Base-by-base conservation (phyloP, 768 basidiomycete genomes). In the Boletus eberwhitei region DNA sequence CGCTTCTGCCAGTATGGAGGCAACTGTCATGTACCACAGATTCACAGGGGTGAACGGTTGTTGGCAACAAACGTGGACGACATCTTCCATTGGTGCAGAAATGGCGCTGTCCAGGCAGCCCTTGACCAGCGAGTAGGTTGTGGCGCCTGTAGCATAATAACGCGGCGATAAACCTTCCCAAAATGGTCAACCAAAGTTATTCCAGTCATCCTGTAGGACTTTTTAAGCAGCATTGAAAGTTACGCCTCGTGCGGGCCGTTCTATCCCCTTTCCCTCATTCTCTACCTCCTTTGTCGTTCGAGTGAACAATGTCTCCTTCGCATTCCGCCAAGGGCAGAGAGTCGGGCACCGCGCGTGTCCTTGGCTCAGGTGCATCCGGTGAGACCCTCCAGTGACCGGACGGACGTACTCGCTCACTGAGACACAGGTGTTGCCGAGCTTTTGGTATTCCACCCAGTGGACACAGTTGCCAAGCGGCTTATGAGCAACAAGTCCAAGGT, bases 401-500 rank as follows among this genome's bases (percentile, higher is more conserved):
- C 19, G 22, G 19, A 5, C 21, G 12, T 21, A 21, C 14, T 14
- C 14, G 16, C 38, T 58, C 32, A 64, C 42, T 24, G 11, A 50
- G 8, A 16, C 52, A 17, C 59, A 96, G 95, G 95, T 67, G 79
- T 99, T 64, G 93, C 95, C 61, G 96, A 99, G 77, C 80, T 99
- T 50, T 74, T 97, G 61, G 84, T 98, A 19, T 97, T 98, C 76
- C 94, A 97, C 70, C 94, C 94, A 19, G 90, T 93, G 22, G 94
- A 99, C 74, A 99, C 97, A 2, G 86, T 98, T 51, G 93, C 97
- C n/a, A 99, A 99, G 73, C 88, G 96, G 35, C 73, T 99, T 49
- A 99, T 99, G 96, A 95, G 92, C 71, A 97, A 98, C 83, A 94
- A 94, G 77, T 78, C 79, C 58, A 90, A 88, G 80, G 91, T 86